Evolutionary conservation across 1,284 basidiomycete genomes (phyloP), one percentile per base, ranked within the genome.

Genomic region (Inonotus obliquus): DNA sequence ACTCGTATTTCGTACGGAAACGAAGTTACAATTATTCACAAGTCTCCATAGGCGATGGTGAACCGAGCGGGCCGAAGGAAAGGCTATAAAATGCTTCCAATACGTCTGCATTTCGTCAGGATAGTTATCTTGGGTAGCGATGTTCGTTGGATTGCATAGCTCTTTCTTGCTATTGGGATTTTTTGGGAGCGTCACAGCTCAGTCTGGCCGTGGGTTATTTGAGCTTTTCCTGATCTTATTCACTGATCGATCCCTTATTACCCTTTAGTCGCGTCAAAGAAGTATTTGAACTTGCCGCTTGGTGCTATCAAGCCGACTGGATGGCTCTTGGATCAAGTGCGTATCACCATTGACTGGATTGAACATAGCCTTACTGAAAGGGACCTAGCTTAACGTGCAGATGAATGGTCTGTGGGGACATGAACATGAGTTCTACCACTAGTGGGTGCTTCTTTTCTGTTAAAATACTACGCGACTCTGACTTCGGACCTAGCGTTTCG

Each of bases 391-490:
- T 19, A 69, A 74, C n/a, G 78, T 84, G 27, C 81, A 83, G 63
- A 79, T 74, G 1, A 79, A 81, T 66, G 82, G 82, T 4, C 70
- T 84, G 1, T 81, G 81, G 1, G 82, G 81, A 0, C 80, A 83
- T 65, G 76, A 81, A 66, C 80, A 81, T 60, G 79, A 83, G 53
- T 84, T 84, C 66, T 84, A 83, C 65, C 70, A 79, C 65, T 82
- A 81, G 81, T 82, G 59, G 39, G 76, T 64, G 0, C 17, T 35
- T 9, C 23, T 51, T 13, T 23, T 2, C 13, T 59, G 14, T 51
- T 21, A 48, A 2, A n/a, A 27, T 32, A 17, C 7, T 21, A 39
- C 4, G 39, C 19, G 61, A n/a, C 59, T 54, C 7, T 51, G 47
- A 21, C 60, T 51, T 37, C 35, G 35, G n/a, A 38, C 32, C 38